Conservation (phyloP, 768 basidiomycete genomes). For the Podaxis carcinomalis region DNA sequence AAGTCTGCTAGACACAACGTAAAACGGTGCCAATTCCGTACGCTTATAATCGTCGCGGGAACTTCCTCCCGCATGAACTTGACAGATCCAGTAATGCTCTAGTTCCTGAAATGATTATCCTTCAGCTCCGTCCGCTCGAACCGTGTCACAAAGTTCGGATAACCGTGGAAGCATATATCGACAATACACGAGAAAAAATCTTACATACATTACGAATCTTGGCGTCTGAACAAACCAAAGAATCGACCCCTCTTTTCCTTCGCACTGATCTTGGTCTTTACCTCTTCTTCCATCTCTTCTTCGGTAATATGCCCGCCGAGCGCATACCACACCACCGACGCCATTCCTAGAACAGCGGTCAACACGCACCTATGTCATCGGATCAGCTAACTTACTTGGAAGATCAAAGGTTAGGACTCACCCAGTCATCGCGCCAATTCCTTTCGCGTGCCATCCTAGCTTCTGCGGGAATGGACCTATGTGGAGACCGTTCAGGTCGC, state of each 20-base stretch:
- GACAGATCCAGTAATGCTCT: not conserved
- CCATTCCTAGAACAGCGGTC: conserved; percentile 80
- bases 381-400: conserved; percentile 7
- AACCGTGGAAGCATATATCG: not conserved
- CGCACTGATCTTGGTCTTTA: conserved; percentile 45
- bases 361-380: conserved; percentile 61
- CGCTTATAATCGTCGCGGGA: not conserved
- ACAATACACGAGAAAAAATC: not conserved
- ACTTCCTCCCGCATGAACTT: not conserved
- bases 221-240: conserved; percentile 25
- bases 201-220: not conserved
- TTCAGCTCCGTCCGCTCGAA: too few species aligned
- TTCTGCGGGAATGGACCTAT: conserved; percentile 72
- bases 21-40: not conserved
- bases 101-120: too few species aligned
- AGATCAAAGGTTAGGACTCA: conserved; percentile 27
- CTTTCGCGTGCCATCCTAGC: conserved; percentile 68
- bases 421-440: conserved; percentile 74
- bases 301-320: conserved; percentile 71
- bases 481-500: conserved; percentile 62
- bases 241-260: conserved; percentile 51
- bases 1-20: not conserved
- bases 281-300: conserved; percentile 77
- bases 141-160: too few species aligned
- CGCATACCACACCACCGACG: conserved; percentile 82